Evolutionary conservation across 805 yeast genomes (phyloP), one percentile per base, ranked within the genome.

Genomic region (Candida stauntonica): DNA sequence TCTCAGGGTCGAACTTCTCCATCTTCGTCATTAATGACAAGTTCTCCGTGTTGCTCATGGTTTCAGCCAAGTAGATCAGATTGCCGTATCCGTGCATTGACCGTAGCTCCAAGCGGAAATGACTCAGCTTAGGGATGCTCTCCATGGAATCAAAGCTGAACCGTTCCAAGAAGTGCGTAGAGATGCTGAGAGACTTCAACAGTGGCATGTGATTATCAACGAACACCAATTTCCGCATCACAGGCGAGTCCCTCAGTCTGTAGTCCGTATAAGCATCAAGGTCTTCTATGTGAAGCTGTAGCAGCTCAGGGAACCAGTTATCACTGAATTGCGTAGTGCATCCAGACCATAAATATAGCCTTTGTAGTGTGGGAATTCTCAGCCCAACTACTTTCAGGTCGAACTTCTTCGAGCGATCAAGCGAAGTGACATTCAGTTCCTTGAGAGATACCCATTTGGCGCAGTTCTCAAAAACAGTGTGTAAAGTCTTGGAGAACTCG

Each of bases 141-240:
- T 21, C 24, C 24, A 21, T 21, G 9, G 7, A 7, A 21, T 21
- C 24, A 21, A 21, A 19, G 19, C 44, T 33, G 21, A 43, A 36
- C 11, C 30, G 20, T 3, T 33, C 24, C 33, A 43, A 14, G 5
- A 9, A 15, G n/a, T 31, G 11, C 1, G 31, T 37, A 2, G 43
- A 33, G 8, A 44, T 16, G 15, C 18, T 17, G 15, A 44, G 23
- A 3, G 23, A 19, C 36, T 41, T 27, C 18, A 45, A 24, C 28
- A 31, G 15, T 2, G 48, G 48, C 28, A 34, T 33, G 13, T 26
- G 11, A 19, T 41, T 45, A 7, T 26, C 36, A 6, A 17, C 16
- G 33, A 36, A 29, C 5, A 6, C 11, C 15, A 44, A 21, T 6
- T 24, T 32, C 14, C 17, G 17, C 26, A 18, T 17, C 7, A 13